phyloP scores from a whole-genome alignment of 768 basidiomycete genomes.

The Porphyrellus cyaneotinctus region DNA sequence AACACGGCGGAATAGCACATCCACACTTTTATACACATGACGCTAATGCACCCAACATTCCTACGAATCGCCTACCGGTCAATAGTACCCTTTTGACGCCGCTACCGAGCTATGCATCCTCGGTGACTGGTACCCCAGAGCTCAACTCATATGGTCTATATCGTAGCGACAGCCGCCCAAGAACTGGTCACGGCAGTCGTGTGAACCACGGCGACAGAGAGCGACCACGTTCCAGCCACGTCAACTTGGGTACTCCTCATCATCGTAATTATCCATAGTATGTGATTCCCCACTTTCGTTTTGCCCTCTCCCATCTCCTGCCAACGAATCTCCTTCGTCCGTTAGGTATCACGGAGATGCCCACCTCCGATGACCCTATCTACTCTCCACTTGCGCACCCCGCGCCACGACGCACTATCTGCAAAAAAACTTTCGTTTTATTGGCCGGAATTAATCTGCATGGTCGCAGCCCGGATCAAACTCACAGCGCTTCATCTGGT shows the following conservation, averaged over 20 bases:
- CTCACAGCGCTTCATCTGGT: background rate
- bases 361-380: too few relatives aligned
- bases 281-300: background rate
- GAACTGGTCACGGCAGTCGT: constrained; percentile 36
- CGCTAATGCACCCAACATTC: constrained; percentile 15
- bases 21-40: constrained; percentile 26
- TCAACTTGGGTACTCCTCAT: constrained; percentile 5
- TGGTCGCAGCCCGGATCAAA: background rate
- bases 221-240: constrained; percentile 21
- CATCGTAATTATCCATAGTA: constrained; percentile 8
- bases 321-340: constrained; percentile 1
- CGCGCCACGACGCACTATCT: constrained; percentile 2
- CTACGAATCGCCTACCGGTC: constrained; percentile 46
- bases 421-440: constrained; percentile 3
- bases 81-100: constrained; percentile 71
- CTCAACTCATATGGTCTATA: constrained; percentile 30
- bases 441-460: constrained; percentile 3
- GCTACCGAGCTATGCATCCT: constrained; percentile 52
- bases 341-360: too few relatives aligned
- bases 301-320: background rate
- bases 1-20: constrained; percentile 13
- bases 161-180: constrained; percentile 37
- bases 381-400: too few relatives aligned
- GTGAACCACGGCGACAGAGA: constrained; percentile 23
- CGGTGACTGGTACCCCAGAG: constrained; percentile 24